These are phyloP conservation scores for Leccinellum albellum DNA, from an alignment of 768 basidiomycete genomes.

Conservation along the genomic window DNA sequence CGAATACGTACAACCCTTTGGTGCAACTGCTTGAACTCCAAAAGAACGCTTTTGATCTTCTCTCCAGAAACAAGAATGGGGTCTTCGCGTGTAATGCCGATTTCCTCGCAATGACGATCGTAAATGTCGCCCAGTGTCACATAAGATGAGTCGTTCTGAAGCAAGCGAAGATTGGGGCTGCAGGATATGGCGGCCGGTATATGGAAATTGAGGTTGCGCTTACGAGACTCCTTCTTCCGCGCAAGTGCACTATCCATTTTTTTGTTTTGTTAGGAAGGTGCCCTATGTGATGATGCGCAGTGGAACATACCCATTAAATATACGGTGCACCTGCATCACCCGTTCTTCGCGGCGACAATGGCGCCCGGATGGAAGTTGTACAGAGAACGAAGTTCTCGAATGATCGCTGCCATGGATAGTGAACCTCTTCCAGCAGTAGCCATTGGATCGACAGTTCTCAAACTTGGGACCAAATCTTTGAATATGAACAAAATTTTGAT, in stretches of 20 bases:
- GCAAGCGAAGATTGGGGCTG: constrained; percentile 76
- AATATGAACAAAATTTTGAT: constrained; percentile 86
- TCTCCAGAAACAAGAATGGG: constrained; percentile 83
- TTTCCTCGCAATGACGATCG: constrained; percentile 79
- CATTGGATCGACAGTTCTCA: constrained; percentile 84
- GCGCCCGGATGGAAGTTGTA: constrained; percentile 82
- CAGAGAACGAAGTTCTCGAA: constrained; percentile 83
- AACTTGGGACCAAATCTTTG: constrained; percentile 87
- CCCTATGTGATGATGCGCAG: not conserved
- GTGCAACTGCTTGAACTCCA: constrained; percentile 51
- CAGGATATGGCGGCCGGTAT: constrained; percentile 84
- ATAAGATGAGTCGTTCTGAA: constrained; percentile 91
- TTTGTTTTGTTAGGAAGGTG: not conserved
- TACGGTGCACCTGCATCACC: constrained; percentile 88
- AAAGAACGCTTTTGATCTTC: constrained; percentile 68
- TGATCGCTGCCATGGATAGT: constrained; percentile 89
- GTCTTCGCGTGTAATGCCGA: constrained; percentile 79
- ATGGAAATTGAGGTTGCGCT: constrained; percentile 89
- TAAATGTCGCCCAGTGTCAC: constrained; percentile 90
- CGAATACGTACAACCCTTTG: constrained; percentile 35
- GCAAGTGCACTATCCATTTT: constrained; percentile 63
- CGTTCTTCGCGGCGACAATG: constrained; percentile 90
- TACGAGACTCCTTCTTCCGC: constrained; percentile 89
- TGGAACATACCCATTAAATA: constrained; percentile 76
- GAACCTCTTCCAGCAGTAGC: constrained; percentile 85